phyloP scores from a whole-genome alignment of 495 filamentous ascomycete genomes.

The Glarea lozoyensis region DNA sequence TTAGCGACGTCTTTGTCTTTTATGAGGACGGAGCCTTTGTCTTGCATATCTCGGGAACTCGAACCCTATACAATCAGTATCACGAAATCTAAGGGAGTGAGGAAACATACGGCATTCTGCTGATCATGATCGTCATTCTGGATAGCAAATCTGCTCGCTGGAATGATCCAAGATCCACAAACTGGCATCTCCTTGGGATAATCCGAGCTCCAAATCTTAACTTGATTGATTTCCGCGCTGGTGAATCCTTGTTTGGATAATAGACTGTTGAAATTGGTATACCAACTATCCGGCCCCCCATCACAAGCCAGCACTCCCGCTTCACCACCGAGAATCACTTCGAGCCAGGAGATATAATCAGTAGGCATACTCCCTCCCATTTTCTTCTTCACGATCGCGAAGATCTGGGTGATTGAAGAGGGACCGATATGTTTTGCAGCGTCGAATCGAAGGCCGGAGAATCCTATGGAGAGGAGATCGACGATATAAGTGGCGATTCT shows the following conservation, averaged over 20 bases:
- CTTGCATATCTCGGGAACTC: slow-evolving; percentile 24
- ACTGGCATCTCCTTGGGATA: slow-evolving; percentile 28
- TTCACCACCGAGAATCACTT: slow-evolving; percentile 25
- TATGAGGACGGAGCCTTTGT: slow-evolving; percentile 23
- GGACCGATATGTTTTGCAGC: slow-evolving; percentile 28
- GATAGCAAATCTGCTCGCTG: slow-evolving; percentile 25
- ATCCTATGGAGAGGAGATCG: slow-evolving; percentile 25
- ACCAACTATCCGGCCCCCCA: slow-evolving; percentile 26
- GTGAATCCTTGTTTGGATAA: slow-evolving; percentile 17
- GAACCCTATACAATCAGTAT: slow-evolving; percentile 15
- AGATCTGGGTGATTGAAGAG: slow-evolving; percentile 18
- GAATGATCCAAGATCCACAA: slow-evolving; percentile 25
- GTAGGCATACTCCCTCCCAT: slow-evolving; percentile 23
- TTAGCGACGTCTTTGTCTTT: slow-evolving; percentile 24
- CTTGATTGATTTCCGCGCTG: slow-evolving; percentile 18
- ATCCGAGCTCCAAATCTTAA: slow-evolving; percentile 24
- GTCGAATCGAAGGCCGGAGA: slow-evolving; percentile 24
- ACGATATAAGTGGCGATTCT: slow-evolving; percentile 25
- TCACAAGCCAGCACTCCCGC: slow-evolving; percentile 19
- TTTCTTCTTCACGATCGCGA: slow-evolving; percentile 18
- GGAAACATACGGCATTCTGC: slow-evolving; percentile 17
- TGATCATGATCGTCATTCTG: slow-evolving; percentile 29
- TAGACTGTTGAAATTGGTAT: slow-evolving; percentile 23
- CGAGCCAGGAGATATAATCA: slow-evolving; percentile 25
- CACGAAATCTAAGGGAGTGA: background rate